A percentile compares a stretch with the other conserved stretches of the same genome.
phyloP scores from a whole-genome alignment of 345 rosid species.

The Salix koriyanagi region DNA sequence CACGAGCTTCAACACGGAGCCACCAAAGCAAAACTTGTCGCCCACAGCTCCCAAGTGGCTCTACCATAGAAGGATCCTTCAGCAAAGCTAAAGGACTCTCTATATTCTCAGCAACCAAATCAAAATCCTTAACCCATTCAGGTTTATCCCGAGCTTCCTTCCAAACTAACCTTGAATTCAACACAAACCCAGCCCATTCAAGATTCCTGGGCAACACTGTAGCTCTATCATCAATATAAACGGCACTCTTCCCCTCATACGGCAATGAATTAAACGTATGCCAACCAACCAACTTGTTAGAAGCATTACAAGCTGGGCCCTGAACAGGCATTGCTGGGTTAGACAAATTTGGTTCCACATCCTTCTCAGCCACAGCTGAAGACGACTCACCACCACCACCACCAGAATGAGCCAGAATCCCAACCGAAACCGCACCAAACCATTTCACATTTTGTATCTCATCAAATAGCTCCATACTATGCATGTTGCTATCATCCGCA shows the following conservation, averaged over 20 bases:
- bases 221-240: constrained; percentile 73
- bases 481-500: constrained; percentile 97
- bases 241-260: constrained; percentile 55
- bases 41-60: constrained; percentile 95
- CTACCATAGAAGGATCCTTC: constrained; percentile 67
- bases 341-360: constrained; percentile 30
- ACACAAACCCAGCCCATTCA: constrained; percentile 96
- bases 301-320: constrained; percentile 92
- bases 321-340: constrained; percentile 58
- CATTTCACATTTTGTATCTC: constrained; percentile 89
- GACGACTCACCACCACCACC: constrained; percentile 28
- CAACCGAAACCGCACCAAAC: constrained; percentile 86
- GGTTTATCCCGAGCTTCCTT: constrained; percentile 65
- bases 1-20: constrained; percentile 99
- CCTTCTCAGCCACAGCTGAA: constrained; percentile 22
- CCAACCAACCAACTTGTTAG: constrained; percentile 73
- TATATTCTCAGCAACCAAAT: constrained; percentile 36
- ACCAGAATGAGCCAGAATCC: constrained; percentile 64
- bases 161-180: constrained; percentile 89
- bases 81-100: constrained; percentile 77
- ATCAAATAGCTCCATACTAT: constrained; percentile 90
- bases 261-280: constrained; percentile 70
- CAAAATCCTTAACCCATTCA: constrained; percentile 77
- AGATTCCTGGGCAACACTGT: constrained; percentile 75
- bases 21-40: constrained; percentile 91